phyloP scores from a whole-genome alignment of 495 filamentous ascomycete genomes.

The Neurospora sp. region DNA sequence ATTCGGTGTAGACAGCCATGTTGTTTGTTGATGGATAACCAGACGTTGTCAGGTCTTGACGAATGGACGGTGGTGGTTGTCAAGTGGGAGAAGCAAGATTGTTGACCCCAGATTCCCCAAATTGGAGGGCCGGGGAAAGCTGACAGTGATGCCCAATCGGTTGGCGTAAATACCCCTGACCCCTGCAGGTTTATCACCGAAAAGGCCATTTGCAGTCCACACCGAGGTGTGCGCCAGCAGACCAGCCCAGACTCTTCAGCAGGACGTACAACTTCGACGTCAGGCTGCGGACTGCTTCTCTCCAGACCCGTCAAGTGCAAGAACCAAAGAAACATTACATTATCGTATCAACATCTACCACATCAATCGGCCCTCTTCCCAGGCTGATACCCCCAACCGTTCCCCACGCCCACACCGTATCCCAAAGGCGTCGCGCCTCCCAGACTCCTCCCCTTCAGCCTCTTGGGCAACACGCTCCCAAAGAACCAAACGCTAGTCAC shows the following conservation, averaged over 20 bases:
- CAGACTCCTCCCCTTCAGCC: conserved; percentile 37
- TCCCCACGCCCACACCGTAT: conserved; percentile 35
- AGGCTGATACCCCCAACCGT: conserved; percentile 42
- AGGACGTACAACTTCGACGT: not conserved
- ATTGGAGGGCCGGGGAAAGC: not conserved
- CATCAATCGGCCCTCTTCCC: conserved; percentile 18
- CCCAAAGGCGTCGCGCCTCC: conserved; percentile 46
- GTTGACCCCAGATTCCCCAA: not conserved
- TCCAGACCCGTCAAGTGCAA: not conserved
- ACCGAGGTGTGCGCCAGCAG: not conserved
- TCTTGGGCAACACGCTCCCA: conserved; percentile 48
- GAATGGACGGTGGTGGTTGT: not conserved
- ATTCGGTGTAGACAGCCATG: conserved; percentile 24
- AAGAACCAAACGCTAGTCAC: conserved; percentile 52
- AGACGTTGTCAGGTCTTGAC: not conserved
- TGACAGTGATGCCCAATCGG: not conserved
- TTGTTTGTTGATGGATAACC: not conserved
- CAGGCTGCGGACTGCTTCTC: not conserved
- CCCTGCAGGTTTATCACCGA: not conserved
- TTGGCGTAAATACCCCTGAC: not conserved
- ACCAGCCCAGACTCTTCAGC: too few relatives aligned
- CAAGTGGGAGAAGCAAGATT: not conserved
- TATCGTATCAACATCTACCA: not conserved
- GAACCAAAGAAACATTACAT: not conserved
- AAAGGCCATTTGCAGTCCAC: not conserved